Percentiles rank a stretch among this genome's conserved stretches.
Conservation (phyloP, 2,329 filamentous ascomycete species). For the Cladosporium phlei region DNA sequence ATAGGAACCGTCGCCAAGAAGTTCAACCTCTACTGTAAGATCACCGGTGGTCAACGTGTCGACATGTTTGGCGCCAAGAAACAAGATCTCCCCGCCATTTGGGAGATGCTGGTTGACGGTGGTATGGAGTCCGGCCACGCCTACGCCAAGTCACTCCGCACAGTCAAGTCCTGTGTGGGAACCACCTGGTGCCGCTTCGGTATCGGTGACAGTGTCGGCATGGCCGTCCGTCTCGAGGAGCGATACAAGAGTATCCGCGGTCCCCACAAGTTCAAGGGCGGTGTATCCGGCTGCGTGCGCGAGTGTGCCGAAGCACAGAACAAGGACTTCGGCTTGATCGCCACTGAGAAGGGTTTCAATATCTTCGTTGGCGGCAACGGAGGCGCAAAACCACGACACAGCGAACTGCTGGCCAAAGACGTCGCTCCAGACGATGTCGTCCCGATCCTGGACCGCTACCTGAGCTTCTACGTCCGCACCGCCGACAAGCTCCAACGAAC, state of each 20-base stretch:
- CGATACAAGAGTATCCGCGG: conserved; percentile 86
- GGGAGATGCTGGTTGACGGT: conserved; percentile 72
- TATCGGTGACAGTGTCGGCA: conserved; percentile 82
- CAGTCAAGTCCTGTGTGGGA: conserved; percentile 87
- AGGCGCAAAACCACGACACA: conserved; percentile 76
- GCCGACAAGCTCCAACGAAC: conserved; percentile 87
- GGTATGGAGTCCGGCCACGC: conserved; percentile 83
- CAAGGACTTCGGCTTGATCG: conserved; percentile 90
- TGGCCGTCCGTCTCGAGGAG: conserved; percentile 83
- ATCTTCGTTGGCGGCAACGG: conserved; percentile 88
- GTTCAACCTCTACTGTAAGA: conserved; percentile 82
- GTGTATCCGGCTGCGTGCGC: conserved; percentile 84
- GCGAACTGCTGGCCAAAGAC: conserved; percentile 79
- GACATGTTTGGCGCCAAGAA: conserved; percentile 91
- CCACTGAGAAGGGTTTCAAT: conserved; percentile 90
- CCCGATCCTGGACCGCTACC: conserved; percentile 78
- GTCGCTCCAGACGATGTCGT: conserved; percentile 78
- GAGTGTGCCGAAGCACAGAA: conserved; percentile 90
- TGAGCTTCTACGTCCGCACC: conserved; percentile 91
- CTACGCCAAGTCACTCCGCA: conserved; percentile 82
- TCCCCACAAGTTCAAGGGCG: conserved; percentile 81
- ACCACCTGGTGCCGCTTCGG: conserved; percentile 89
- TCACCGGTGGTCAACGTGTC: conserved; percentile 86
- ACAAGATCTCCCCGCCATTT: conserved; percentile 77
- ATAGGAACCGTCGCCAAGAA: conserved; percentile 82